Evolutionary conservation across 2,329 filamentous ascomycete species (phyloP), one percentile per base, ranked within the genome.

Genomic region (Neofusicoccum sp.): DNA sequence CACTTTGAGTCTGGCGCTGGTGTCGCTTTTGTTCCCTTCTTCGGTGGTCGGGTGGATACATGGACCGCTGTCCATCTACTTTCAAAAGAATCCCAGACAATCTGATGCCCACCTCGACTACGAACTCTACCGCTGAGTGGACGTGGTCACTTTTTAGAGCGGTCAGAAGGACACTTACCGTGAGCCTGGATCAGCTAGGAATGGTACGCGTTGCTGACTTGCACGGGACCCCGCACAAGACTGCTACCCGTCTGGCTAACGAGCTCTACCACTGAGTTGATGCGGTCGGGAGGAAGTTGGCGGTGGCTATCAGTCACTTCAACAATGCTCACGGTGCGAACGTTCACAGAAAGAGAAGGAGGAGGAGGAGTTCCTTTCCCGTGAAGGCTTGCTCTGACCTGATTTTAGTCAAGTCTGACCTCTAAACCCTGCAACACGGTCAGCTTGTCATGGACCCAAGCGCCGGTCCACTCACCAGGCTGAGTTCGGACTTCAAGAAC

Each of bases 381-480:
- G 95, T 99, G 83, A 99, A 99, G 90, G 99, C 95, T 24, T 99
- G 93, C 86, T 99, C 95, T 58, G 95, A 99, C 76, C 85, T 99
- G 67, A 96, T 99, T 92, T 89, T 99, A 64, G 95, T 99, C 86
- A 99, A 99, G 86, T 98, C 95, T 28, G 95, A 99, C 74, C 86
- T 99, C 63, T 99, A 99, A 86, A 96, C 92, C 7, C 87, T 99
- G 69, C 95, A 97, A 87, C 95, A 99, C 81, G 95, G 95, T 68
- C 93, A 98, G 83, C 87, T 99, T 66, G 86, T 97, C 75, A 96
- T 99, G 81, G 96, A 96, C 84, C 88, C 92, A 68, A 93, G 95
- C 67, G 93, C 95, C 69, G 93, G 95, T 51, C 95, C 95, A 61
- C 85, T 99, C 69, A 99, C 99, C 85, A 99, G 99, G 89, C 89